Base-by-base conservation (phyloP, 2,329 filamentous ascomycete species). In the Colletotrichum theobromicola region DNA sequence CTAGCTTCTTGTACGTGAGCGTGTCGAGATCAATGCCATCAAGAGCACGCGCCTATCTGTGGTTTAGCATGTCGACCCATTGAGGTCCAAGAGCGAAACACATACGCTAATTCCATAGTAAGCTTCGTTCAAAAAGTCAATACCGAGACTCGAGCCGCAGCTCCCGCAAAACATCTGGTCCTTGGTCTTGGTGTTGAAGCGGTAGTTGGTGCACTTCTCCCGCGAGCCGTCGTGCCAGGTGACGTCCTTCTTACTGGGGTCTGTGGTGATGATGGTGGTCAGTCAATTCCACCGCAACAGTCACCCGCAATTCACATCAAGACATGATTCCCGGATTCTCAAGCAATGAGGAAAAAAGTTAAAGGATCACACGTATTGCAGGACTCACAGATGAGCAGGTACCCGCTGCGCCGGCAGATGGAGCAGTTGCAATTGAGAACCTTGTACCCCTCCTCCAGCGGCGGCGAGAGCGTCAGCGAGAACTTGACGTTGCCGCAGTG, bases 391-490 rank as follows among this genome's bases (percentile, higher is more conserved):
- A 89, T 83, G 32, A 90, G 82, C 28, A 90, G 81, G 73, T 90
- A 89, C 0, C 89, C 89, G 42, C 86, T 84, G n/a, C 87, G 84
- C 1, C 81, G 79, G 78, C 89, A 90, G 72, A 87, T 87, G 42
- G 88, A 90, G 80, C 89, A 91, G 78, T 87, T 89, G 83, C 89
- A 91, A 24, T 85, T 79, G n/a, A 87, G 61, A 5, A 89, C 84
- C 73, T 83, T 80, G 76, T 87, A 82, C 15, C 73, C 73, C 76
- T 87, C 81, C 5, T 85, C 82, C 32, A 90, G 82, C 30, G 87
- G 85, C 28, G 88, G 88, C 34, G 86, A 87, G 58, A 90, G 83
- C 24, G 83, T 85, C 32, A 89, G 82, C 16, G 84, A 83, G 77
- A 89, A 87, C 74, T 84, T 81, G 74, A 91, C 84, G 67, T 85